Conservation (phyloP, 2,329 filamentous ascomycete genomes). For the Clonostachys chloroleuca region DNA sequence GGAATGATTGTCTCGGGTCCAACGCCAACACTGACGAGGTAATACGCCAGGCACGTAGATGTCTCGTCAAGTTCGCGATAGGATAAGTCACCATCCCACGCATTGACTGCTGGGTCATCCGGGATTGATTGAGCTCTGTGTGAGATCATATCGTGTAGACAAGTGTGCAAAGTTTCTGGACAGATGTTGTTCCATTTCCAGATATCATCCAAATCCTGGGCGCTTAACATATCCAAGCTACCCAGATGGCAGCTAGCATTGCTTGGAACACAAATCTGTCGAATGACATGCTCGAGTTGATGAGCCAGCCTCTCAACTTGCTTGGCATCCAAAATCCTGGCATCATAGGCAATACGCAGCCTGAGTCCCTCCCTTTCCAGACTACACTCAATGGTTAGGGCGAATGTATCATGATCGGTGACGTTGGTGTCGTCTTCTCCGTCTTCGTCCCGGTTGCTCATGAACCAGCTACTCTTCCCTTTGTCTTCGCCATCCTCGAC, state of each 20-base stretch:
- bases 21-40: slow-evolving; percentile 21
- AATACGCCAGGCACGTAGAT: slow-evolving; percentile 28
- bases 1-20: slow-evolving; percentile 9
- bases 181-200: neutral
- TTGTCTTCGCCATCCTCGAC: slow-evolving; percentile 2
- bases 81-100: slow-evolving; percentile 37
- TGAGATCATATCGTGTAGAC: neutral
- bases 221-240: neutral
- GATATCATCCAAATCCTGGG: neutral
- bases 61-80: slow-evolving; percentile 31
- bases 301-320: neutral
- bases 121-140: neutral
- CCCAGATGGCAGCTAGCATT: neutral
- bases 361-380: neutral
- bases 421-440: neutral
- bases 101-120: slow-evolving; percentile 23
- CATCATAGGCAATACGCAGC: neutral
- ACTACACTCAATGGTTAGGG: neutral
- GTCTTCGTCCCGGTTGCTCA: neutral
- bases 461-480: too few relatives aligned
- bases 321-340: neutral
- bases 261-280: neutral
- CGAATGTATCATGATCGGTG: neutral
- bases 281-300: neutral
- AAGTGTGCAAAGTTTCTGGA: neutral